Evolutionary conservation across 129 eudicot species (phyloP).

Genomic region (sunflower (Helianthus annuus)): DNA sequence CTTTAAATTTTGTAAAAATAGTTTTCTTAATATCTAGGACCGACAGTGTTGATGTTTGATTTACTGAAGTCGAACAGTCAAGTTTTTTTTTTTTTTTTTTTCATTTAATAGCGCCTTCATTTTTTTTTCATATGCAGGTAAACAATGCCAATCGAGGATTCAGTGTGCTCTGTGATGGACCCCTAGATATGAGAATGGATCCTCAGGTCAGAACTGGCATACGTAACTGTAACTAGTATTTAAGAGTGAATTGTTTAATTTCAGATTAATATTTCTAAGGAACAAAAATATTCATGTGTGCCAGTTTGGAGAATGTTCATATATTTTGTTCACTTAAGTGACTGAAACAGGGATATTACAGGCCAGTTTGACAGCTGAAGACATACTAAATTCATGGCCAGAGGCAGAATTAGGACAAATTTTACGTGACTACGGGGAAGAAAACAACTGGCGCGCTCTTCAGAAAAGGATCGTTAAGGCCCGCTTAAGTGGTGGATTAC

Average conservation of each 20-base stretch:
- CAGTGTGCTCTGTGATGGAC: slow-evolving; percentile 84
- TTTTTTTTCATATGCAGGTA: slow-evolving; percentile 49
- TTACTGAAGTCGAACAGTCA: neutral
- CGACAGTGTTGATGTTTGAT: neutral
- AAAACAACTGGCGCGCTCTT: slow-evolving; percentile 79
- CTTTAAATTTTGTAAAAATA: neutral
- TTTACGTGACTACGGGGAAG: slow-evolving; percentile 92
- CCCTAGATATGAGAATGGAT: slow-evolving; percentile 98
- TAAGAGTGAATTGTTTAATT: neutral
- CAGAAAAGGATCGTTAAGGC: slow-evolving; percentile 84
- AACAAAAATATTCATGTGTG: neutral
- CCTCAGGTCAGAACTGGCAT: slow-evolving; percentile 62
- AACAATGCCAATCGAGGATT: slow-evolving; percentile 89
- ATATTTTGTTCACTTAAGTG: slow-evolving; percentile 45
- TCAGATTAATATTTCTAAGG: neutral
- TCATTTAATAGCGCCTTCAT: neutral
- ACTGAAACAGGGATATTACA: slow-evolving; percentile 72
- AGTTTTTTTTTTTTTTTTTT: neutral
- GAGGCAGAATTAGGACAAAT: slow-evolving; percentile 76
- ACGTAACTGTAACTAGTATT: neutral
- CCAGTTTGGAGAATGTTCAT: slow-evolving; percentile 32
- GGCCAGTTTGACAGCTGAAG: slow-evolving; percentile 92
- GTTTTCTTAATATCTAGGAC: neutral
- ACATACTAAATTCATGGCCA: slow-evolving; percentile 90
- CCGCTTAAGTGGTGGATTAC: slow-evolving; percentile 82